Percentiles rank a stretch among this genome's conserved stretches.
phyloP scores from a whole-genome alignment of 2,329 filamentous ascomycete species.

The Penicillium paneum region DNA sequence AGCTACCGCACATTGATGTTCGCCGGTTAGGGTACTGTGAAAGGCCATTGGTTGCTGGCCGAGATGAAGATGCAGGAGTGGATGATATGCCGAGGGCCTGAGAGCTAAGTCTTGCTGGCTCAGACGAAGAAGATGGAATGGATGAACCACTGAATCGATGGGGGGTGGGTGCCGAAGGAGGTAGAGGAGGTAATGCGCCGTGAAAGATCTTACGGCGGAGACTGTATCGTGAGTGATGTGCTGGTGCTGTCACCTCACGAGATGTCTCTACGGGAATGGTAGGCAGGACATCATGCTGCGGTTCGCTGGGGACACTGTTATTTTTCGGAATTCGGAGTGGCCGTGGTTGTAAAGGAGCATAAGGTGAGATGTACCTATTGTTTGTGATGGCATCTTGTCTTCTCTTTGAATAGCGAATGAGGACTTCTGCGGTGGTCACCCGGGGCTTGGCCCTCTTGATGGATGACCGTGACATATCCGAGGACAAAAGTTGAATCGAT shows the following conservation, averaged over 20 bases:
- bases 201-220: neutral
- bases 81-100: neutral
- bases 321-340: neutral
- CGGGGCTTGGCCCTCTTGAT: neutral
- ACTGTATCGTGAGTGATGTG: neutral
- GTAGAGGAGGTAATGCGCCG: neutral
- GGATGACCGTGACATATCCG: neutral
- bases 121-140: neutral
- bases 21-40: neutral
- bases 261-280: neutral
- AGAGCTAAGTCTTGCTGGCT: neutral
- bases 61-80: neutral
- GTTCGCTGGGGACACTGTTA: neutral
- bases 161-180: neutral
- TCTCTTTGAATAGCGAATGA: neutral
- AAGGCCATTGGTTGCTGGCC: neutral
- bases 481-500: neutral
- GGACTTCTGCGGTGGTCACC: neutral
- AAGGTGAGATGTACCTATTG: neutral
- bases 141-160: neutral
- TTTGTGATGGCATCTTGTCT: neutral
- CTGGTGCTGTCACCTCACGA: neutral
- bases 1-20: neutral
- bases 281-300: neutral
- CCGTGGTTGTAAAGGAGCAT: neutral